Conservation (phyloP, 2,329 filamentous ascomycete species). For the Neofusicoccum kwambonambiense region DNA sequence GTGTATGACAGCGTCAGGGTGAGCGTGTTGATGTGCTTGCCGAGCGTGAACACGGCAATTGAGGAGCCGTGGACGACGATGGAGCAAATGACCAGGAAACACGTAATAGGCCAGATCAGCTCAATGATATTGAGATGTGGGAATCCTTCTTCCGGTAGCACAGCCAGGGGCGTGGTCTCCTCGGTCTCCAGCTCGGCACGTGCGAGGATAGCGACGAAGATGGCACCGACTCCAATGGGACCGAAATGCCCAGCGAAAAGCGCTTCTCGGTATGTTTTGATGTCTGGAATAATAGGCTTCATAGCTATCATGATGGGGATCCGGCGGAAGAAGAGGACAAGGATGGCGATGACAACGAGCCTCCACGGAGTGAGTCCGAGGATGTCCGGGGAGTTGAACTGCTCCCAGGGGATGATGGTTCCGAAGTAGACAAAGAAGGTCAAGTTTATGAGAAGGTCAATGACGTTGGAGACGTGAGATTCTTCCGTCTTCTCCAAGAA, state of each 20-base stretch:
- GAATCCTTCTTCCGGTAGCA: constrained; percentile 57
- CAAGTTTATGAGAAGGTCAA: constrained; percentile 94
- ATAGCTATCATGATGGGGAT: constrained; percentile 91
- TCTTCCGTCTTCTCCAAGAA: constrained; percentile 98
- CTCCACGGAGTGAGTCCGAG: constrained; percentile 84
- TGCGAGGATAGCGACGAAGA: constrained; percentile 91
- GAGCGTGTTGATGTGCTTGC: constrained; percentile 96
- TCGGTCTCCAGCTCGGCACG: constrained; percentile 84
- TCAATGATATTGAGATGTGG: constrained; percentile 71
- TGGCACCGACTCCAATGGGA: constrained; percentile 93
- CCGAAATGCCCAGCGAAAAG: constrained; percentile 97
- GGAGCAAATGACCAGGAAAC: constrained; percentile 89
- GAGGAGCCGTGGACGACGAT: constrained; percentile 98
- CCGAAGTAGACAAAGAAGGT: constrained; percentile 98
- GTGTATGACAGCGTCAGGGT: constrained; percentile 97
- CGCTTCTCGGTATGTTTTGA: constrained; percentile 97
- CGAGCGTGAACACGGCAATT: constrained; percentile 93
- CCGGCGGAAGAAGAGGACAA: constrained; percentile 92
- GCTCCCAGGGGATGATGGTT: constrained; percentile 93
- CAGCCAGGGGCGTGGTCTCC: constrained; percentile 69
- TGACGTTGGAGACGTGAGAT: constrained; percentile 98
- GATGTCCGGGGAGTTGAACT: constrained; percentile 69
- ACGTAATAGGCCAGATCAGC: constrained; percentile 92
- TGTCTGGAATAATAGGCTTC: constrained; percentile 91
- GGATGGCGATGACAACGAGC: constrained; percentile 85